Conservation (phyloP, 164 flowering plant genomes). For the Liquidambar formosana region DNA sequence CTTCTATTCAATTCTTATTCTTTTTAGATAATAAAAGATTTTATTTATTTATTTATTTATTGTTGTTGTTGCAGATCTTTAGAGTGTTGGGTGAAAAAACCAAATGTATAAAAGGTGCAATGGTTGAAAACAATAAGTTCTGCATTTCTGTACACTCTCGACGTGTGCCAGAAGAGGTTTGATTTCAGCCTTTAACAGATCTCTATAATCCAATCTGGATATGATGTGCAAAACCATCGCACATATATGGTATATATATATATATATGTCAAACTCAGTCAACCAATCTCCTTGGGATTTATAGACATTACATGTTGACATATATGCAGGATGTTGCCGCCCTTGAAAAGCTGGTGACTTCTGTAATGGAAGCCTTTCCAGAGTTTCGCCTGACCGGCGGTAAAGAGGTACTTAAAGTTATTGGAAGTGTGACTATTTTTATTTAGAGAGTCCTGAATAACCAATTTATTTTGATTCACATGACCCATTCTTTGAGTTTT, state of each 20-base stretch:
- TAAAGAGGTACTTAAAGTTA: conserved; percentile 16
- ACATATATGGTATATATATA: too few species aligned
- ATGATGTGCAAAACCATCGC: background rate
- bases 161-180: conserved; percentile 12
- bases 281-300: background rate
- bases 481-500: background rate
- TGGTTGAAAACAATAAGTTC: conserved; percentile 30
- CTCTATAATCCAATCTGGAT: background rate
- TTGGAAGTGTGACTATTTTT: background rate
- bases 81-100: conserved; percentile 11
- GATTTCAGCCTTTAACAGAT: background rate
- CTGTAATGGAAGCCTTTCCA: conserved; percentile 9
- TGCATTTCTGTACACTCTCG: conserved; percentile 37
- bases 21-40: background rate
- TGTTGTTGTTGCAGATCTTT: conserved; percentile 18
- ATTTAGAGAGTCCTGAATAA: too few species aligned
- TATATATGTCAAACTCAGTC: too few species aligned
- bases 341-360: conserved; percentile 17
- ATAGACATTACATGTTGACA: background rate
- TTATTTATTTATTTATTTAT: background rate
- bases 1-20: background rate
- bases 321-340: conserved; percentile 19
- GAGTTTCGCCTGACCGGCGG: conserved; percentile 18
- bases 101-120: conserved; percentile 16
- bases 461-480: too few species aligned